Conservation (phyloP, 2,329 filamentous ascomycete genomes). For the Neospermospora avenae region DNA sequence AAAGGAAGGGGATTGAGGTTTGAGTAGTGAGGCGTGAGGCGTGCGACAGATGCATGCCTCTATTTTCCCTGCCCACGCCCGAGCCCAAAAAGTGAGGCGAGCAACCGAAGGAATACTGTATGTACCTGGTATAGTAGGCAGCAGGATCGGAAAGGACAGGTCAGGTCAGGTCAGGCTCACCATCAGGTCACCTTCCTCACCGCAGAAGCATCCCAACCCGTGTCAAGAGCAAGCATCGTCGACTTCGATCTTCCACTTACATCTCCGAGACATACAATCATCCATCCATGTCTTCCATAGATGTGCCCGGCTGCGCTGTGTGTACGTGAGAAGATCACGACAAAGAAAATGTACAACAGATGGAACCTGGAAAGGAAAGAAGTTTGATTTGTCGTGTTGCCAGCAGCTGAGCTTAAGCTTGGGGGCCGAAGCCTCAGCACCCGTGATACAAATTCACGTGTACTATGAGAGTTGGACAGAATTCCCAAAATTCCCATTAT, state of each 20-base stretch:
- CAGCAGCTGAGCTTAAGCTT: background rate
- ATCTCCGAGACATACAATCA: background rate
- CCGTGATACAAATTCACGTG: background rate
- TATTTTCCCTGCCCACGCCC: background rate
- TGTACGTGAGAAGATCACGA: background rate
- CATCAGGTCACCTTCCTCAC: background rate
- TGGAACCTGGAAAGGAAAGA: background rate
- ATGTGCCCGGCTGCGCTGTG: background rate
- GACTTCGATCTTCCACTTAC: background rate
- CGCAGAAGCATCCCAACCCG: conserved; percentile 1
- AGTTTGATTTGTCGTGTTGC: background rate
- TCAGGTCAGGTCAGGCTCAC: too few relatives aligned
- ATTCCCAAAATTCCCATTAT: too few relatives aligned
- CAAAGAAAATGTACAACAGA: background rate
- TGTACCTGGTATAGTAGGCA: conserved; percentile 9
- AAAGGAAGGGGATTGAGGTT: background rate
- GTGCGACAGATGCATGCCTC: conserved; percentile 6
- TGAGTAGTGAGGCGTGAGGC: conserved; percentile 14
- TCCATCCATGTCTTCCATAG: too few relatives aligned
- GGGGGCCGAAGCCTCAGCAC: background rate
- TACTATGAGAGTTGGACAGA: too few relatives aligned
- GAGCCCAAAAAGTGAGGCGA: conserved; percentile 20
- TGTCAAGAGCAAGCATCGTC: background rate
- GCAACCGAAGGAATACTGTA: conserved; percentile 18
- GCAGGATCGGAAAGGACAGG: conserved; percentile 1